These are phyloP conservation scores for Paramecium sexaurelia DNA, from an alignment of 73 alveolate species.

Conservation along the genomic window DNA sequence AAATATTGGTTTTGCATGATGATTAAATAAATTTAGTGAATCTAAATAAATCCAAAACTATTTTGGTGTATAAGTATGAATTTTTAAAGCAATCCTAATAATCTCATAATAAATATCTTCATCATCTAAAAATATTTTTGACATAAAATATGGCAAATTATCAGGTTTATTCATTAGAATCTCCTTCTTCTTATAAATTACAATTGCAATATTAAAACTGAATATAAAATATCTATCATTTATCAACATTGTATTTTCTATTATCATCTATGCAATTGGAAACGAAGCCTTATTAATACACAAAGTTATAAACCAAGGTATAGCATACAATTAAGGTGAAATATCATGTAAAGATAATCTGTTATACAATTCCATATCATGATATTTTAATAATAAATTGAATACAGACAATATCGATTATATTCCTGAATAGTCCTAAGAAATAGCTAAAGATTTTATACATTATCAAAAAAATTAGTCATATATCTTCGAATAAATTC, in stretches of 20 bases:
- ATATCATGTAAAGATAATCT: not conserved
- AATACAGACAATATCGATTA: not conserved
- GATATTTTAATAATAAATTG: conserved; percentile 2
- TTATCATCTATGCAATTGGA: not conserved
- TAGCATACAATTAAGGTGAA: not conserved
- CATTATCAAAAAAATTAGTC: conserved; percentile 49
- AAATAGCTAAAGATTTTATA: not conserved
- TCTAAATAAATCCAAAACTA: not conserved
- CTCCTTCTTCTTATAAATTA: not conserved
- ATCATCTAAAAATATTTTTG: not conserved
- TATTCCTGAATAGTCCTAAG: not conserved
- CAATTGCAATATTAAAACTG: not conserved
- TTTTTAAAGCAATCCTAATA: not conserved
- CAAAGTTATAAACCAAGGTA: conserved; percentile 20
- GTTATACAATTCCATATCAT: conserved; percentile 38
- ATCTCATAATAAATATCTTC: not conserved
- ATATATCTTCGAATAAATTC: conserved; percentile 6
- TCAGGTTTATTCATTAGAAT: not conserved
- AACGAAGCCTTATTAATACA: not conserved
- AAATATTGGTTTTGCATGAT: conserved; percentile 18
- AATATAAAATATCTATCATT: conserved; percentile 18
- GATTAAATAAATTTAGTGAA: not conserved
- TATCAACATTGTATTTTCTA: not conserved
- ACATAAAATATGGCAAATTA: not conserved
- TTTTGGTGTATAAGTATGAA: conserved; percentile 3